Conservation (phyloP, 169 alveolate species). For the Eimeria maxima region DNA sequence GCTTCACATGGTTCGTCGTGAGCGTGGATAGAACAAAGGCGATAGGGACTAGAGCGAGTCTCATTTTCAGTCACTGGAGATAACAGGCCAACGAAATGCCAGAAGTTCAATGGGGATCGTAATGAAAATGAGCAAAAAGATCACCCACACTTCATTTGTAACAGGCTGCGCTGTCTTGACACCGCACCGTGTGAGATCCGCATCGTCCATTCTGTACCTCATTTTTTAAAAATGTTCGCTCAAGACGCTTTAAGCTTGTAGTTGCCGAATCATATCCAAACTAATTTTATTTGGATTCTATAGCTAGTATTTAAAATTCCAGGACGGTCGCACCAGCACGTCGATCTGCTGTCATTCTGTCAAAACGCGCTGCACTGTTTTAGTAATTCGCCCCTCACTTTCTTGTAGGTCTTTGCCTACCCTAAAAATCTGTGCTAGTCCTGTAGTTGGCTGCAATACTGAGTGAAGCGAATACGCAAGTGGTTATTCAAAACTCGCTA, state of each 20-base stretch:
- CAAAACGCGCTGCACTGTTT: not conserved
- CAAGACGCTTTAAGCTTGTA: not conserved
- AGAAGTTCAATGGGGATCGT: constrained; percentile 36
- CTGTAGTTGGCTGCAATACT: not conserved
- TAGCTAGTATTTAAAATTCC: not conserved
- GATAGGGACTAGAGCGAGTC: constrained; percentile 45
- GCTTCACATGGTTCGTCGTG: not conserved
- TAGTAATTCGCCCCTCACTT: not conserved
- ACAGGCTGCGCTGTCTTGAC: constrained; percentile 50
- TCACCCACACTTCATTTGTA: not conserved
- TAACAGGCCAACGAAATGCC: constrained; percentile 31
- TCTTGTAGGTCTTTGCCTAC: not conserved
- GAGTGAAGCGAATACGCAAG: not conserved
- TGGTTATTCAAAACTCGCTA: not conserved
- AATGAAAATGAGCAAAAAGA: constrained; percentile 53
- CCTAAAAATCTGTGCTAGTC: not conserved
- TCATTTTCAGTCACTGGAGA: constrained; percentile 22
- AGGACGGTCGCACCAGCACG: not conserved
- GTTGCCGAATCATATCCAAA: not conserved
- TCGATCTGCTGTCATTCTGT: not conserved
- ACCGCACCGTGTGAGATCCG: not conserved
- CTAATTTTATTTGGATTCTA: not conserved
- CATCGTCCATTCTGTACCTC: not conserved
- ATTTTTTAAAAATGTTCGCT: not conserved
- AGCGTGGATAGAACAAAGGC: constrained; percentile 31